Conservation (phyloP, 805 yeast species). For the Yarrowia osloensis region DNA sequence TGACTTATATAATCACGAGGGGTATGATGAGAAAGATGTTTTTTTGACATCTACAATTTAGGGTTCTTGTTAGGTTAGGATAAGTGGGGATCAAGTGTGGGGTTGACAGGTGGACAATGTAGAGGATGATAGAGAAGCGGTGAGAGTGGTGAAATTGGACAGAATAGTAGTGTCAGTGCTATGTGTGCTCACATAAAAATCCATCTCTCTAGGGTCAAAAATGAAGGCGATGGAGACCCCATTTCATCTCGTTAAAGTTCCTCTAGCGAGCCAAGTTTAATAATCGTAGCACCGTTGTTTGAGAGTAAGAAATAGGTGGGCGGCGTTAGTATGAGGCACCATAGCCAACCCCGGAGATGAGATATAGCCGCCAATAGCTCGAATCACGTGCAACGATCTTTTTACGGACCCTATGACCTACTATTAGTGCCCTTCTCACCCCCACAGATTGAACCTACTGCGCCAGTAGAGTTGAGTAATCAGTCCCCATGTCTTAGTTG, state of each 20-base stretch:
- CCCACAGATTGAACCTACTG: too few species aligned
- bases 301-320: not conserved
- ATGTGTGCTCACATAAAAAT: too few species aligned
- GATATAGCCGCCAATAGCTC: too few species aligned
- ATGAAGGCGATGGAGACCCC: too few species aligned
- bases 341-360: not conserved
- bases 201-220: too few species aligned
- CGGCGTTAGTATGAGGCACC: not conserved
- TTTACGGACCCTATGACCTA: too few species aligned
- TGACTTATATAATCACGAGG: not conserved
- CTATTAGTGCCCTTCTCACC: too few species aligned
- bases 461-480: too few species aligned
- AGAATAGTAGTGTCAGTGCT: too few species aligned
- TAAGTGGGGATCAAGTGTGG: slow-evolving; percentile 14
- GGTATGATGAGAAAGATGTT: not conserved
- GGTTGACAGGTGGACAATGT: not conserved
- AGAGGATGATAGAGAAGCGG: not conserved
- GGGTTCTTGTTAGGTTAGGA: not conserved
- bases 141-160: not conserved
- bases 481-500: too few species aligned
- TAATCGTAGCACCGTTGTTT: not conserved
- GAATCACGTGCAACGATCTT: too few species aligned
- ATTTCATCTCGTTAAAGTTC: not conserved
- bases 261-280: not conserved
- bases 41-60: not conserved